Conservation (phyloP, 176 grass and related monocot genomes). For the Microstegium vimineum region DNA sequence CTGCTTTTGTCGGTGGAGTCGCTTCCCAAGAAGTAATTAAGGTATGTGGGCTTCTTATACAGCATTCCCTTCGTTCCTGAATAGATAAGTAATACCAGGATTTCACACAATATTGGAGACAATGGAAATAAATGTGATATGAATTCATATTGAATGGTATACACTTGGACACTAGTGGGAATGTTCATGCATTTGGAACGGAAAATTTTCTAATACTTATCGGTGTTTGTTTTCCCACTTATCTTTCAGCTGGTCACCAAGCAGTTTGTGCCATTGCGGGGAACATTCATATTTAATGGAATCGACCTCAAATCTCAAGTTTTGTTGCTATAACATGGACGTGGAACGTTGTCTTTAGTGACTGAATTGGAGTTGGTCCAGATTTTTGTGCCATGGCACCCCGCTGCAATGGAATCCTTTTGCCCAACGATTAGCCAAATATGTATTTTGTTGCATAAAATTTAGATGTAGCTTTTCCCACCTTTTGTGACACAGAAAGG, state of each 20-base stretch:
- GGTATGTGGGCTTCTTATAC: conserved; percentile 11
- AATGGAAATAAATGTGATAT: background rate
- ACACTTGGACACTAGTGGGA: background rate
- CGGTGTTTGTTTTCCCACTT: background rate
- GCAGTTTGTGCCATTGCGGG: conserved; percentile 80
- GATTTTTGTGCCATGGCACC: background rate
- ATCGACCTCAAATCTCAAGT: conserved; percentile 96
- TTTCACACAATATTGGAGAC: background rate
- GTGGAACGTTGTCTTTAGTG: background rate
- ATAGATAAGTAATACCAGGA: background rate
- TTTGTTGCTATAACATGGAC: conserved; percentile 42
- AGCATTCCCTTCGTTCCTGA: background rate
- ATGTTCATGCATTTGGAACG: background rate
- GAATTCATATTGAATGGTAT: background rate
- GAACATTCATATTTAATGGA: conserved; percentile 85
- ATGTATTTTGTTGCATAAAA: background rate
- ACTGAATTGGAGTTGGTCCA: background rate
- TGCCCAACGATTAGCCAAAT: background rate
- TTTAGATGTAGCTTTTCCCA: background rate
- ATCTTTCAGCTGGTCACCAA: conserved; percentile 74
- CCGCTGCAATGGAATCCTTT: background rate
- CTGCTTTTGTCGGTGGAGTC: conserved; percentile 81
- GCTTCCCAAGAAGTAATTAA: conserved; percentile 93
- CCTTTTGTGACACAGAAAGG: background rate
- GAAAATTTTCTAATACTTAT: background rate